A percentile compares a stretch with the other conserved stretches of the same genome.
These are phyloP conservation scores for Metschnikowia bowlesiae DNA, from an alignment of 805 yeast genomes.

Conservation along the genomic window DNA sequence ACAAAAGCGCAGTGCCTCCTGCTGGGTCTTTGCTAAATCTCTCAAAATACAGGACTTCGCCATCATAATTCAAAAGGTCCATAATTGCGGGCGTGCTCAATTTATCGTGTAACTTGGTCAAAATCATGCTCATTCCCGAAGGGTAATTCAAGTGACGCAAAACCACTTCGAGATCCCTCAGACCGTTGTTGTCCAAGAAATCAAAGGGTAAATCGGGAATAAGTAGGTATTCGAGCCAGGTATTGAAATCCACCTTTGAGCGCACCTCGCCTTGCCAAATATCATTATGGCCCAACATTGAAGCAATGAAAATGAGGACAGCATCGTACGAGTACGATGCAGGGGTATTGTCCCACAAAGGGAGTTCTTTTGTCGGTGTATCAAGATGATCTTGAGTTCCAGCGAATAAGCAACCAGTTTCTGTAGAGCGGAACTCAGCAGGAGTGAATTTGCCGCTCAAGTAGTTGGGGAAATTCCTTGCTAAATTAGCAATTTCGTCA, in stretches of 20 bases:
- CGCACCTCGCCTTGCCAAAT: background rate
- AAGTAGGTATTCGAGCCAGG: background rate
- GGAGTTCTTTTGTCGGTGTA: background rate
- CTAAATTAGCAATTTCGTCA: conserved; percentile 42
- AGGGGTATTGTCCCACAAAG: background rate
- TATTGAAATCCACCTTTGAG: background rate
- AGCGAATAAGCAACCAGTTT: conserved; percentile 36
- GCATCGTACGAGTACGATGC: conserved; percentile 1
- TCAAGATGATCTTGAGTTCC: conserved; percentile 14
- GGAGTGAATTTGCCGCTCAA: conserved; percentile 33
- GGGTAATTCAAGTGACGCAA: background rate
- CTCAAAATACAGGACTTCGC: conserved; percentile 32
- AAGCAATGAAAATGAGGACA: background rate
- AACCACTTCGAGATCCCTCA: background rate
- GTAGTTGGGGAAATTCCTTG: conserved; percentile 40
- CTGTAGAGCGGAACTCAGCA: conserved; percentile 42
- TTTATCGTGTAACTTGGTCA: background rate
- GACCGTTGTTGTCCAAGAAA: conserved; percentile 1
- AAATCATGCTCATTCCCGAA: background rate
- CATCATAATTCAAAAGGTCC: conserved; percentile 25
- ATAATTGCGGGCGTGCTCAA: conserved; percentile 27
- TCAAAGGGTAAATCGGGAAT: conserved; percentile 3
- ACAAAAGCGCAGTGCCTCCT: conserved; percentile 30
- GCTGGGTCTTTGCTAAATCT: conserved; percentile 24
- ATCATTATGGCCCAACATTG: background rate